phyloP scores from a whole-genome alignment of 306 rosid species.

The Quercus dentata region DNA sequence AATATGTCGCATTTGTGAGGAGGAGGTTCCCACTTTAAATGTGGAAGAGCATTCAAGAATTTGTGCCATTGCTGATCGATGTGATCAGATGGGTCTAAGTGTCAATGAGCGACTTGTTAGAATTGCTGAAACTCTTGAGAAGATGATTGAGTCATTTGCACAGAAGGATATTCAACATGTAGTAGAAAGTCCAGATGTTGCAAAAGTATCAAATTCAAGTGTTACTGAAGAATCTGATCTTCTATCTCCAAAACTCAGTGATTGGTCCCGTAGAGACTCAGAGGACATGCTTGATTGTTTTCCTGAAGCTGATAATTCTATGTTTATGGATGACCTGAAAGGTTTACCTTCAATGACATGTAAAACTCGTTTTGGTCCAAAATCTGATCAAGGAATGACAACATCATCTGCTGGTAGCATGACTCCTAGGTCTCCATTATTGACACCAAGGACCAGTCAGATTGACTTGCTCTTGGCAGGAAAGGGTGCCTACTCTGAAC shows the following conservation, averaged over 20 bases:
- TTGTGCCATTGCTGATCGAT: slow-evolving; percentile 94
- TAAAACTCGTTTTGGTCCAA: slow-evolving; percentile 97
- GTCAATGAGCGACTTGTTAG: slow-evolving; percentile 88
- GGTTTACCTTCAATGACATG: slow-evolving; percentile 91
- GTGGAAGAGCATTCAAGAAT: slow-evolving; percentile 96
- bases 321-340: slow-evolving; percentile 87
- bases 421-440: slow-evolving; percentile 97
- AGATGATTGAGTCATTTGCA: slow-evolving; percentile 66
- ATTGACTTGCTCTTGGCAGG: slow-evolving; percentile 91
- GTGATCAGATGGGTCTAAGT: slow-evolving; percentile 87
- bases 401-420: slow-evolving; percentile 98
- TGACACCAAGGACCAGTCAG: slow-evolving; percentile 95
- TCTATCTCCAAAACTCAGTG: slow-evolving; percentile 89
- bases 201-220: slow-evolving; percentile 88
- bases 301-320: slow-evolving; percentile 81
- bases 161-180: slow-evolving; percentile 82
- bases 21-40: slow-evolving; percentile 83
- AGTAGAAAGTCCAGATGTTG: slow-evolving; percentile 92
- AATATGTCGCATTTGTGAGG: slow-evolving; percentile 99
- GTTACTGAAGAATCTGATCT: slow-evolving; percentile 92
- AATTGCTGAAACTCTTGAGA: slow-evolving; percentile 82
- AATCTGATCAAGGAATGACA: slow-evolving; percentile 99
- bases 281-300: slow-evolving; percentile 98
- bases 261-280: slow-evolving; percentile 95
- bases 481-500: slow-evolving; percentile 90